phyloP scores from a whole-genome alignment of 1,284 basidiomycete species.

The Puccinia horiana region DNA sequence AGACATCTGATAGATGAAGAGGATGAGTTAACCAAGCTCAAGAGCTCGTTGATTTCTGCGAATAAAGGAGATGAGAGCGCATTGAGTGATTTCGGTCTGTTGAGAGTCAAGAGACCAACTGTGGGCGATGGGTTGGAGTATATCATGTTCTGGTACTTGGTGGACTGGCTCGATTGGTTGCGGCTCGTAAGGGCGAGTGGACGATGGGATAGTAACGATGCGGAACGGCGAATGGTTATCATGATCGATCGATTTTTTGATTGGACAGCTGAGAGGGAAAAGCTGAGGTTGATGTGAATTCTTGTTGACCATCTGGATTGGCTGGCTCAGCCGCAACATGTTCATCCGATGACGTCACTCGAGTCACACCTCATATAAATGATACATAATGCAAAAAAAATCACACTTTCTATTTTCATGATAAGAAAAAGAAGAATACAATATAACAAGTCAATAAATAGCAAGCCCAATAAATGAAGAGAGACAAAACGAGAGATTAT shows the following conservation, averaged over 20 bases:
- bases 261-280: background rate
- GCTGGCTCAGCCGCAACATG: too few relatives aligned
- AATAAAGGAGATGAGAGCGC: constrained; percentile 61
- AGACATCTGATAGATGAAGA: constrained; percentile 77
- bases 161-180: background rate
- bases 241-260: background rate
- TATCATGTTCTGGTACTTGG: constrained; percentile 31
- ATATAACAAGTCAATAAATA: too few relatives aligned
- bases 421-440: too few relatives aligned
- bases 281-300: background rate
- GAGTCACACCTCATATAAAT: too few relatives aligned
- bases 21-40: constrained; percentile 72
- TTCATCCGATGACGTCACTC: too few relatives aligned
- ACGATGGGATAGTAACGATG: background rate
- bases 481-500: too few relatives aligned
- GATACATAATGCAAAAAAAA: too few relatives aligned
- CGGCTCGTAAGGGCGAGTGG: background rate
- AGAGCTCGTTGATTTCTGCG: constrained; percentile 73
- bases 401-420: too few relatives aligned
- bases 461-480: too few relatives aligned
- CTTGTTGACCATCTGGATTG: background rate
- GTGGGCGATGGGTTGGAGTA: constrained; percentile 60
- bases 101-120: constrained; percentile 86
- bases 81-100: constrained; percentile 93
- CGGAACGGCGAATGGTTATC: background rate